Base-by-base conservation (phyloP, 1,284 basidiomycete species). In the Fomitopsis pinicola region DNA sequence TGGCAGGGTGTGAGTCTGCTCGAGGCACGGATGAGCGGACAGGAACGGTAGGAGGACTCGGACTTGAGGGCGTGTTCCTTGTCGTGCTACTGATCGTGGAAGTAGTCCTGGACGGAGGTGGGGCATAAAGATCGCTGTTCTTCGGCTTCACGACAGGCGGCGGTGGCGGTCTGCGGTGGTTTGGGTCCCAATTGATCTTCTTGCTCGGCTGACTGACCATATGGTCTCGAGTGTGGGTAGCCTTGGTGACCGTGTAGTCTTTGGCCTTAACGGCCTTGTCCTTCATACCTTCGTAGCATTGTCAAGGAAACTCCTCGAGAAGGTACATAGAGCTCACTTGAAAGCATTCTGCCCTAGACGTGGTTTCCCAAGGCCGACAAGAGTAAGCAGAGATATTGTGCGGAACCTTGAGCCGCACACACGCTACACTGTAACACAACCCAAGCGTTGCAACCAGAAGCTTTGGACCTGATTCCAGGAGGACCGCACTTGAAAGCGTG, bases 131-230 rank as follows among this genome's bases (percentile, higher is more conserved):
- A 4, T 36, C 35, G 28, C 59, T 62, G 3, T 64, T 46, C 63
- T 64, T 66, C 45, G 60, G 62, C 22, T 64, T 57, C 14, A 64
- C 61, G 2, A 69, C 69, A 4, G 73, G 68, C 1, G 74, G 70
- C 0, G 68, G 77, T 1, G 80, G 76, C 0, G 72, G 68, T 22
- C 71, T 69, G 17, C 77, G 76, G 55, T 75, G 77, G 64, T 81
- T 80, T 19, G 85, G 81, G 69, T 86, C 79, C 83, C 85, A 89
- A 64, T 82, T 85, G 7, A 83, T 81, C 61, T 83, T 82, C 64
- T 82, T 82, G 69, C 87, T 73, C 1, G 86, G 79, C 2, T 79
- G 86, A 50, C 83, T 85, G 3, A 80, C 75, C 67, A 82, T 78
- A 38, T 78, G 78, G 69, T 89, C 88, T 63, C 79, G 79, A 14